Percentiles rank a stretch among this genome's conserved stretches.
phyloP scores from a whole-genome alignment of 495 filamentous ascomycete genomes.

The Aspergillus taichungensis region DNA sequence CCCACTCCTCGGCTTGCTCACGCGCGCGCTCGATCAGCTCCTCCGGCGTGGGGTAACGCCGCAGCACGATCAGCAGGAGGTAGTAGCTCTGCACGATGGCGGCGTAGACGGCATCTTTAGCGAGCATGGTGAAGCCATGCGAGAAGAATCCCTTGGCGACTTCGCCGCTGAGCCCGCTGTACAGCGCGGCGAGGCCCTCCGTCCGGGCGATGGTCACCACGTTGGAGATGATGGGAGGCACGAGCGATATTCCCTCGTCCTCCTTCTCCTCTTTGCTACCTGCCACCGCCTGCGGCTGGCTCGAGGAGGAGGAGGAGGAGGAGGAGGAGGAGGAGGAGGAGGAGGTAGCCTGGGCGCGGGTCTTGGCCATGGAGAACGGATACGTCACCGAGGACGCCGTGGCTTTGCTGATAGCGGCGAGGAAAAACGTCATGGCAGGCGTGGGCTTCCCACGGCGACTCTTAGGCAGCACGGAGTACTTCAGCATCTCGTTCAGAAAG shows the following conservation, averaged over 20 bases:
- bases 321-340: no score
- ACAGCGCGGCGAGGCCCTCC: conserved; percentile 64
- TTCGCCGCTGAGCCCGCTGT: conserved; percentile 69
- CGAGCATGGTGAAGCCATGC: conserved; percentile 83
- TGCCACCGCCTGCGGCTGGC: no score
- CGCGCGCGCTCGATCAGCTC: conserved; percentile 34
- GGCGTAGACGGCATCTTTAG: conserved; percentile 75
- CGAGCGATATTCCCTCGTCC: conserved; percentile 14
- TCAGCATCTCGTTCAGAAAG: conserved; percentile 65
- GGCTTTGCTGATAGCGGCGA: conserved; percentile 77
- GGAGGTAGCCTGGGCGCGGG: conserved; percentile 55
- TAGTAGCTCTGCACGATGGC: conserved; percentile 63
- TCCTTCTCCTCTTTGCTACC: conserved; percentile 9
- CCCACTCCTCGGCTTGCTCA: conserved; percentile 37
- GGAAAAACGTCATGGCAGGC: conserved; percentile 51
- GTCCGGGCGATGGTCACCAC: conserved; percentile 53
- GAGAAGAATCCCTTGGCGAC: conserved; percentile 78
- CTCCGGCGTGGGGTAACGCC: conserved; percentile 37
- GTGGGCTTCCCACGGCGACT: conserved; percentile 44
- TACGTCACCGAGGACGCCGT: conserved; percentile 75
- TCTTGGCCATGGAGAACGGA: conserved; percentile 76
- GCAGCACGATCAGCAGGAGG: conserved; percentile 25
- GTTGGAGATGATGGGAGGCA: conserved; percentile 51
- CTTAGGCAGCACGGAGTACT: conserved; percentile 45
- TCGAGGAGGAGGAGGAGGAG: no score